Base-by-base conservation (phyloP, 352 stramenopile species). In the Pythium rhizo-oryzae region DNA sequence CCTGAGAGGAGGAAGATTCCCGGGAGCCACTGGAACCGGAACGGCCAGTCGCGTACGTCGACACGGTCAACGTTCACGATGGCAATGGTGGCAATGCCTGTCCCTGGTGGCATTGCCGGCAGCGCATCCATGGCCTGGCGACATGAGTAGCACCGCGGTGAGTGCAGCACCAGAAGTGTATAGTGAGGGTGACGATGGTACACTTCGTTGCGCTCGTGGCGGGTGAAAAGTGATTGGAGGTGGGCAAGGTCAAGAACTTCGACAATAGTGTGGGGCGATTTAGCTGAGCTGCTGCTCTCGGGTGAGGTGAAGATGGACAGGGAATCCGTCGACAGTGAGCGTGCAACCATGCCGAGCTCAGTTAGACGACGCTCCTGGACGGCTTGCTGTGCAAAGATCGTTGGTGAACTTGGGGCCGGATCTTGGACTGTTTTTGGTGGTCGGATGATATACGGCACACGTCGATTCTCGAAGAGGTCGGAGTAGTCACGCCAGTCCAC, bases 401-500 rank as follows among this genome's bases (percentile, higher is more conserved):
- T 30, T 58, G 16, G 19, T 30, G 21, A 30, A n/a, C 19, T 16
- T 28, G 23, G 19, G 15, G 12, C 23, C n/a, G 46, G 13, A 30
- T 8, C 46, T 53, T n/a, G 30, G 4, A 18, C 1, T 59, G 18
- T 23, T 6, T 5, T 19, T 7, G 33, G 8, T 8, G 13, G 46
- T 0, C 39, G 30, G 1, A 57, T 37, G 25, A 57, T 49, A 21
- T 58, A 49, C 1, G 56, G 56, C 19, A 30, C 37, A 1, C 35
- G 33, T 13, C 28, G 21, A 50, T 59, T 67, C 11, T 30, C 24
- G 28, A 67, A 67, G 18, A 67, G 49, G 30, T 74, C 67, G 8
- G 60, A 67, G 51, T 70, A 70, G 41, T 74, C 67, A 8, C 61
- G 43, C 67, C 67, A 74, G 55, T 65, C 62, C 13, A 44, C 12